phyloP scores from a whole-genome alignment of 1,139 yeast species.

The Yamadazyma trypodendri region DNA sequence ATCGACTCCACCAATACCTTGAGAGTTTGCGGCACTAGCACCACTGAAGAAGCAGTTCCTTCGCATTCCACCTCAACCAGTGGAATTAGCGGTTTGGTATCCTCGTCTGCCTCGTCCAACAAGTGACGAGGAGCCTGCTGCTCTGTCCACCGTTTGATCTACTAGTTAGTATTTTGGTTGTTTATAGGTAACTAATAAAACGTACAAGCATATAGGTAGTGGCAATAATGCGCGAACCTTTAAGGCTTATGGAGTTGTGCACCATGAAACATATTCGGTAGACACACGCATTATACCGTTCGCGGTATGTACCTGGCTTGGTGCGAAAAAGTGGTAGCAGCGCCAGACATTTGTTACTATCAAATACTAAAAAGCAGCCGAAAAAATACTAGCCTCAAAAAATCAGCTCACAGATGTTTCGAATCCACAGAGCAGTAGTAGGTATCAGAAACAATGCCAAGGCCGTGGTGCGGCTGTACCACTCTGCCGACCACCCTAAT shows the following conservation, averaged over 20 bases:
- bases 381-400: too few species aligned
- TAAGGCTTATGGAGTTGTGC: not conserved
- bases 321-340: too few species aligned
- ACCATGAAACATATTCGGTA: not conserved
- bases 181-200: not conserved
- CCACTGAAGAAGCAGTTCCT: conserved; percentile 14
- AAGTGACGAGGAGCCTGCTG: conserved; percentile 53
- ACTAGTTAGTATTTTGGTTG: conserved; percentile 13
- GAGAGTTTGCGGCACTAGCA: conserved; percentile 31
- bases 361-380: too few species aligned
- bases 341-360: too few species aligned
- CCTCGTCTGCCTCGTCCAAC: conserved; percentile 44
- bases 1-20: conserved; percentile 24
- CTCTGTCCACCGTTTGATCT: conserved; percentile 60
- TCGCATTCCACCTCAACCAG: conserved; percentile 13
- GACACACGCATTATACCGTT: not conserved
- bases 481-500: conserved; percentile 36
- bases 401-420: conserved; percentile 3
- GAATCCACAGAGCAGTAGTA: not conserved
- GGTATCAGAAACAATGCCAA: too few species aligned
- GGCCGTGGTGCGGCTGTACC: conserved; percentile 21
- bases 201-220: conserved; percentile 13
- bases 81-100: conserved; percentile 20
- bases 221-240: conserved; percentile 1
- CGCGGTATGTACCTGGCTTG: too few species aligned